Percentiles rank a stretch among this genome's conserved stretches.
Conservation (phyloP, 139 green algal species). For the Diplosphaera chodatii region DNA sequence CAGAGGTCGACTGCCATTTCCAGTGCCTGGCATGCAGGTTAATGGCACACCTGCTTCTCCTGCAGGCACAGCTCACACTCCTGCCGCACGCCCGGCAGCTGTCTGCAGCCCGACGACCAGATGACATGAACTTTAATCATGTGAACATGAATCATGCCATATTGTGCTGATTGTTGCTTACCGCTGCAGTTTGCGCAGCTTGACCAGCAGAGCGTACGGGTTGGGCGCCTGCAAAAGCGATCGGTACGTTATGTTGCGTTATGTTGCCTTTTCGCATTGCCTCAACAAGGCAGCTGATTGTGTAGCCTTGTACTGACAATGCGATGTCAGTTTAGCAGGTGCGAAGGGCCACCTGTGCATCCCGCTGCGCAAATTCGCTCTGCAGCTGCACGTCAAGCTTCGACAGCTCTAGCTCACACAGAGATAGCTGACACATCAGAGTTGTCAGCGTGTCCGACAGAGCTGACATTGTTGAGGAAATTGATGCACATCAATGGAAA, state of each 20-base stretch:
- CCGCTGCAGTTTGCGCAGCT: background rate
- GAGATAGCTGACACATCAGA: background rate
- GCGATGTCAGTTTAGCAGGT: too few species aligned
- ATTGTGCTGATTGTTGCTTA: background rate
- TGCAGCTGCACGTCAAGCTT: background rate
- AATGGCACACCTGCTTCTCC: background rate
- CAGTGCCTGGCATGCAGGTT: too few species aligned
- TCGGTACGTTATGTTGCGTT: background rate
- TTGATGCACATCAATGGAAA: too few species aligned
- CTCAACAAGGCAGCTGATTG: too few species aligned
- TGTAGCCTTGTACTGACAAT: too few species aligned
- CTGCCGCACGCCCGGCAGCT: background rate
- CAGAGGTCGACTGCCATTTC: too few species aligned
- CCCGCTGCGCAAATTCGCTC: background rate
- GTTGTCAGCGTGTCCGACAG: background rate
- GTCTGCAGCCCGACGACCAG: too few species aligned
- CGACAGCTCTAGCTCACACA: background rate
- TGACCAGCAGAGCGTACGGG: background rate
- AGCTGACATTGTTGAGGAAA: background rate
- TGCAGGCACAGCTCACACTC: background rate
- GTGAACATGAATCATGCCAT: too few species aligned
- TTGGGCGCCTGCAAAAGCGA: background rate
- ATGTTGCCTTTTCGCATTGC: too few species aligned
- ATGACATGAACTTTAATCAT: too few species aligned
- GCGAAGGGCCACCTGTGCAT: background rate